Evolutionary conservation across 306 rosid genomes (phyloP).

Genomic region (Glycine latifolia): DNA sequence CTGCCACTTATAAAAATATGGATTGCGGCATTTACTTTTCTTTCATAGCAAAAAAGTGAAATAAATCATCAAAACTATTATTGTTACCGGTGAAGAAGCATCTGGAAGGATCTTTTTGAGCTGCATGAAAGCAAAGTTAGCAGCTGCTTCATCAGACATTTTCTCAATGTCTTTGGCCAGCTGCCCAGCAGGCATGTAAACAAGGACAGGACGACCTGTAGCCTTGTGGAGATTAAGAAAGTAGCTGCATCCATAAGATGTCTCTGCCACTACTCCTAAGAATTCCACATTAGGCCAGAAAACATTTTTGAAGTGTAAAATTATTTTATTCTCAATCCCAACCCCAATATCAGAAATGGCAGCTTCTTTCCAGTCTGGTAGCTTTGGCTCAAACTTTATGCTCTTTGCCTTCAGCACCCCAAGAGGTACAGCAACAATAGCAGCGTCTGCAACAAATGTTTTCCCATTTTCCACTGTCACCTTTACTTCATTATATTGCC

Average conservation of each 20-base stretch:
- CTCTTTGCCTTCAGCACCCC: constrained; percentile 87
- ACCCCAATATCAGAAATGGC: constrained; percentile 93
- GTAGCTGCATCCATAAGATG: constrained; percentile 96
- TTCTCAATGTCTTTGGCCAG: constrained; percentile 97
- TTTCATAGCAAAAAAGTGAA: not conserved
- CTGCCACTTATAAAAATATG: not conserved
- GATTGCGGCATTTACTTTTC: constrained; percentile 16
- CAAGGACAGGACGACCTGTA: constrained; percentile 88
- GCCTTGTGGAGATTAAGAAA: constrained; percentile 99
- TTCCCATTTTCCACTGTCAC: constrained; percentile 80
- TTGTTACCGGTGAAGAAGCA: constrained; percentile 85
- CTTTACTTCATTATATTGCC: constrained; percentile 82
- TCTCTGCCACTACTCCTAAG: constrained; percentile 94
- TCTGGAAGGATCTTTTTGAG: constrained; percentile 95
- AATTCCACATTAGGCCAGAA: constrained; percentile 99
- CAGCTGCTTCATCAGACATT: constrained; percentile 99
- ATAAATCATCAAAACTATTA: not conserved
- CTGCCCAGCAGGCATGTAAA: constrained; percentile 99
- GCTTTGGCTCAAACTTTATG: constrained; percentile 88
- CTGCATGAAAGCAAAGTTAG: constrained; percentile 77
- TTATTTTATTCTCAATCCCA: constrained; percentile 92
- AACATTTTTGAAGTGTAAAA: constrained; percentile 86
- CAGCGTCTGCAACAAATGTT: constrained; percentile 93
- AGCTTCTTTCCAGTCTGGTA: constrained; percentile 96
- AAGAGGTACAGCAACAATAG: constrained; percentile 83